phyloP scores from a whole-genome alignment of 805 yeast genomes.

The Priceomyces medius region DNA sequence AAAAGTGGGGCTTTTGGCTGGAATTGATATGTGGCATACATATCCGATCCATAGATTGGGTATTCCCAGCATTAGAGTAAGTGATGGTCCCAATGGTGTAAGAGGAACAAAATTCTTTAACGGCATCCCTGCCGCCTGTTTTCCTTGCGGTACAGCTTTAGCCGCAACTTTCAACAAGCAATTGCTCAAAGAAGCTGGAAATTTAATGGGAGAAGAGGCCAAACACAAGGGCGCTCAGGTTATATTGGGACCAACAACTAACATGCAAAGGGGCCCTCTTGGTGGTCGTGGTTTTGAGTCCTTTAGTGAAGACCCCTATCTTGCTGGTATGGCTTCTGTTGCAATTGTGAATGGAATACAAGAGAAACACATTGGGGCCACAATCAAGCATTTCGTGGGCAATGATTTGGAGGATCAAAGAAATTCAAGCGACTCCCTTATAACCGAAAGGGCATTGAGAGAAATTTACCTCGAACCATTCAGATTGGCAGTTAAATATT shows the following conservation, averaged over 20 bases:
- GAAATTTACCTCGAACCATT: conserved; percentile 36
- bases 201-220: conserved; percentile 33
- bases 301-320: conserved; percentile 32
- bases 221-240: conserved; percentile 29
- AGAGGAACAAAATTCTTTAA: conserved; percentile 30
- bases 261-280: conserved; percentile 33
- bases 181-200: conserved; percentile 27
- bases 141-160: conserved; percentile 36
- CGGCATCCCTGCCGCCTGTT: conserved; percentile 30
- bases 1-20: conserved; percentile 24
- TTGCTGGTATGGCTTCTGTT: conserved; percentile 27
- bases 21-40: conserved; percentile 55
- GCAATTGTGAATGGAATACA: conserved; percentile 30
- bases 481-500: conserved; percentile 29
- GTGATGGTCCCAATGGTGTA: conserved; percentile 36
- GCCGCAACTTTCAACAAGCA: conserved; percentile 31
- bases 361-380: conserved; percentile 25
- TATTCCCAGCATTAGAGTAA: conserved; percentile 46
- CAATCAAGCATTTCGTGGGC: conserved; percentile 33
- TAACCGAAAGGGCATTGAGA: conserved; percentile 30
- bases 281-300: conserved; percentile 37
- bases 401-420: conserved; percentile 34
- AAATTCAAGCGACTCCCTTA: conserved; percentile 26
- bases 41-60: conserved; percentile 34
- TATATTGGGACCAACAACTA: conserved; percentile 33